Evolutionary conservation across 2,329 filamentous ascomycete species (phyloP).

Genomic region (Pseudogymnoascus verrucosus): DNA sequence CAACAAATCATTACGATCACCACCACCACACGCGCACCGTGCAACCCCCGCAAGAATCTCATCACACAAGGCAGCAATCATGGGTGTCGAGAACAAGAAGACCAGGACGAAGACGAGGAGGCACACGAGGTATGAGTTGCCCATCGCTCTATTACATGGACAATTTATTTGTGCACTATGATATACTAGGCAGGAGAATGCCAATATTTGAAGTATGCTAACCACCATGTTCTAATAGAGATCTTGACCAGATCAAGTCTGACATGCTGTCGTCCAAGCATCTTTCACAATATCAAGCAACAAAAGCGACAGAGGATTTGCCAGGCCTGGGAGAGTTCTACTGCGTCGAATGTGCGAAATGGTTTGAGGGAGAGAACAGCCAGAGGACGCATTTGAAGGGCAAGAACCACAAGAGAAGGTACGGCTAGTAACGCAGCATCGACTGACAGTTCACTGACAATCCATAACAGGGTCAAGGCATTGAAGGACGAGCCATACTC

Average conservation of each 20-base stretch:
- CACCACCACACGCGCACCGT: neutral
- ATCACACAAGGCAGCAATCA: conserved; percentile 27
- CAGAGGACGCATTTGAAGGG: conserved; percentile 69
- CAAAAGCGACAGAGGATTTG: conserved; percentile 76
- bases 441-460: neutral
- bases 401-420: conserved; percentile 92
- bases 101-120: conserved; percentile 69
- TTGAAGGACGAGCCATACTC: conserved; percentile 79
- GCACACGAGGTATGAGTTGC: conserved; percentile 49
- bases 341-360: conserved; percentile 90
- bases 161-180: neutral
- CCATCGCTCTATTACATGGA: neutral
- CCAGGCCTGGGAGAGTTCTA: conserved; percentile 81
- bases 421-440: conserved; percentile 18
- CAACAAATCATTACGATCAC: conserved; percentile 4
- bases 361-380: conserved; percentile 81
- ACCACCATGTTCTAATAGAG: conserved; percentile 44
- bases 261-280: conserved; percentile 75
- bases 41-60: neutral
- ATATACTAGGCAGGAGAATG: neutral
- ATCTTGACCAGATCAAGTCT: conserved; percentile 84
- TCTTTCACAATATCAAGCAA: conserved; percentile 67
- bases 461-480: conserved; percentile 60
- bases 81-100: conserved; percentile 61
- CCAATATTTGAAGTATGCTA: neutral